Conservation (phyloP, 495 filamentous ascomycete genomes). For the Physcia stellaris region DNA sequence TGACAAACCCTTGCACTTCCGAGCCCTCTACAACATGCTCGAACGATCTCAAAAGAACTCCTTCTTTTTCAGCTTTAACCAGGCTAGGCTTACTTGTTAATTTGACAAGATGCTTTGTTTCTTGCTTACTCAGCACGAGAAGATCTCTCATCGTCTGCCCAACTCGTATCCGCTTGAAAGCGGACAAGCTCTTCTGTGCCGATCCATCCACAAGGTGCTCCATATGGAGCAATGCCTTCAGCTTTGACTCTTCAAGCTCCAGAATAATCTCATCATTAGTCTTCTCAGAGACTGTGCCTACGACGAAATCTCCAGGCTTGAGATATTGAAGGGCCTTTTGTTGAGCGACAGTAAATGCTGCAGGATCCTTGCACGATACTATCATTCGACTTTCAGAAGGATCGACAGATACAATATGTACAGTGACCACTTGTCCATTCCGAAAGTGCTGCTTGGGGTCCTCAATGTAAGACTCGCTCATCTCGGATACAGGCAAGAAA, state of each 20-base stretch:
- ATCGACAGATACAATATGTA: constrained; percentile 71
- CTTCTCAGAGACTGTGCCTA: constrained; percentile 73
- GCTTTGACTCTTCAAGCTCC: constrained; percentile 52
- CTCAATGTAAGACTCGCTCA: constrained; percentile 92
- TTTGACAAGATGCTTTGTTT: constrained; percentile 53
- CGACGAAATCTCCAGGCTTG: constrained; percentile 53
- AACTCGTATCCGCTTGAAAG: constrained; percentile 64
- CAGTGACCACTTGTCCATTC: constrained; percentile 77
- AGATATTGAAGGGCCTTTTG: constrained; percentile 60
- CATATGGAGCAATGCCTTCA: constrained; percentile 62
- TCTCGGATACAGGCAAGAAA: constrained; percentile 84
- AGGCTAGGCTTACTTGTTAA: constrained; percentile 72
- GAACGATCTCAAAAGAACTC: constrained; percentile 48
- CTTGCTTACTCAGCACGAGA: constrained; percentile 67
- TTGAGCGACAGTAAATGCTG: constrained; percentile 58
- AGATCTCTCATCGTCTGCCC: constrained; percentile 73
- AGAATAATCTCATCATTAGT: constrained; percentile 64
- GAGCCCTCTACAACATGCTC: constrained; percentile 56
- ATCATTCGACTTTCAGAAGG: constrained; percentile 53
- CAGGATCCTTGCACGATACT: constrained; percentile 87
- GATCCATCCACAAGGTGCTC: constrained; percentile 76
- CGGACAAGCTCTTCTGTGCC: constrained; percentile 53
- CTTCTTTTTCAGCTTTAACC: constrained; percentile 55
- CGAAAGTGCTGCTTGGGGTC: constrained; percentile 83
- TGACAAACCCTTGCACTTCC: constrained; percentile 66